phyloP scores from a whole-genome alignment of 2,329 filamentous ascomycete genomes.

The Saccharata proteae region DNA sequence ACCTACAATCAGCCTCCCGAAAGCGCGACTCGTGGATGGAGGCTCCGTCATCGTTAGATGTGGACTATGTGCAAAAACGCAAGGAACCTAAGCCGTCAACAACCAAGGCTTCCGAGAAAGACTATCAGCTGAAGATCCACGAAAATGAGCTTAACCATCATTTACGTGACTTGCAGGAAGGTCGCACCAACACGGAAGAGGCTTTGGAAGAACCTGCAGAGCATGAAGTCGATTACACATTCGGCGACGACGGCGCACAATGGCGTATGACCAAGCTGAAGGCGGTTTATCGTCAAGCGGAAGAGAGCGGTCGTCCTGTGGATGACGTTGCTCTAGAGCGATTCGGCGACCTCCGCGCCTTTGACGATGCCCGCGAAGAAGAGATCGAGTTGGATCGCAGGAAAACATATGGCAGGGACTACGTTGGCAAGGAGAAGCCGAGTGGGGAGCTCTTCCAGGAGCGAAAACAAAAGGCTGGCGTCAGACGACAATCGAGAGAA shows the following conservation, averaged over 20 bases:
- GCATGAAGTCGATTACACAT: constrained; percentile 63
- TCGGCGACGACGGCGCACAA: constrained; percentile 79
- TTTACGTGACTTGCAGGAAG: constrained; percentile 46
- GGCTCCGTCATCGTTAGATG: constrained; percentile 63
- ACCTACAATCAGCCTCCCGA: constrained; percentile 27
- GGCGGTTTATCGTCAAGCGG: constrained; percentile 66
- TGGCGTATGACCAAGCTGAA: constrained; percentile 97
- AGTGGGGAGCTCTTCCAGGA: constrained; percentile 77
- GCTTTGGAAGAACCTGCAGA: constrained; percentile 42
- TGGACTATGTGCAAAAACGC: constrained; percentile 67
- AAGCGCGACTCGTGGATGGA: constrained; percentile 93
- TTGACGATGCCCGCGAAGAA: constrained; percentile 89
- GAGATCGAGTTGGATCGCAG: constrained; percentile 79
- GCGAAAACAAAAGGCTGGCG: constrained; percentile 49
- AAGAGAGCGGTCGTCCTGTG: constrained; percentile 58
- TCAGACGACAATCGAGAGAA: constrained; percentile 24
- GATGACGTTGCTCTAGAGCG: constrained; percentile 76
- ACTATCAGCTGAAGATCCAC: constrained; percentile 61
- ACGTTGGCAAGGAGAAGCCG: constrained; percentile 74
- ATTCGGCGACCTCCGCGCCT: constrained; percentile 69
- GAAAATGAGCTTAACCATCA: constrained; percentile 70
- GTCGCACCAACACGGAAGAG: constrained; percentile 18
- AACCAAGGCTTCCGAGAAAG: constrained; percentile 36
- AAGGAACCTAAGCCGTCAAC: constrained; percentile 32
- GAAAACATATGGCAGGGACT: constrained; percentile 71